These are phyloP conservation scores for Paramecium tetraurelia DNA, from an alignment of 73 alveolate species.

Conservation along the genomic window DNA sequence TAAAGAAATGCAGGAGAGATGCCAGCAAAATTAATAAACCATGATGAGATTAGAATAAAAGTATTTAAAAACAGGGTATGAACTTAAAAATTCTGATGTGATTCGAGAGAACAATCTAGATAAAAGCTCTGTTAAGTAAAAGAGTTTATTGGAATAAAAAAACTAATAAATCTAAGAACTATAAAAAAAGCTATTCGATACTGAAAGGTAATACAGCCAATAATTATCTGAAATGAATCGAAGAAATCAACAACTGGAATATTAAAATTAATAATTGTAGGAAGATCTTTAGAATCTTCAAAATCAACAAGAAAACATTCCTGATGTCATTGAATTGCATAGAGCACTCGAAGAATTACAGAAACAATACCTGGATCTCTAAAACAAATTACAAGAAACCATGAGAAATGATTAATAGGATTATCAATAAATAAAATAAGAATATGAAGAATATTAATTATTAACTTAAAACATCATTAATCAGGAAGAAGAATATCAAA, in stretches of 20 bases:
- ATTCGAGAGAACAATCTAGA: not conserved
- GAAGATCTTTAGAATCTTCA: not conserved
- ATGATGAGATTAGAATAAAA: constrained; percentile 50
- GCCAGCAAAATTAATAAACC: not conserved
- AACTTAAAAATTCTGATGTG: not conserved
- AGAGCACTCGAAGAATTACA: constrained; percentile 25
- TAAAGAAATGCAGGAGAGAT: constrained; percentile 26
- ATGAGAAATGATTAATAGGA: constrained; percentile 25
- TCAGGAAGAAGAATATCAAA: constrained; percentile 30
- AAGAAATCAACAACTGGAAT: constrained; percentile 2
- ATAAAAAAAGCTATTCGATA: not conserved
- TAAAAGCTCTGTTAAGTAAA: not conserved
- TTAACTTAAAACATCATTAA: constrained; percentile 11
- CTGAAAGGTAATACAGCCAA: not conserved
- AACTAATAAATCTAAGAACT: not conserved
- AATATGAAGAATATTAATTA: constrained; percentile 29
- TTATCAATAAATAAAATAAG: constrained; percentile 22
- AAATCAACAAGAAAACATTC: not conserved
- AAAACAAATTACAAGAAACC: constrained; percentile 10
- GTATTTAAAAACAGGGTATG: not conserved
- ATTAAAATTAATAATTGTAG: not conserved
- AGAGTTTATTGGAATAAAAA: constrained; percentile 4
- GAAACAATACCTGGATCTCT: not conserved
- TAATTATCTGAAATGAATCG: not conserved
- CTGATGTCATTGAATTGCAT: constrained; percentile 1